Percentiles rank a stretch among this genome's conserved stretches.
Evolutionary conservation across 305 asterid species (phyloP).

Genomic region (Salvia sclarea): DNA sequence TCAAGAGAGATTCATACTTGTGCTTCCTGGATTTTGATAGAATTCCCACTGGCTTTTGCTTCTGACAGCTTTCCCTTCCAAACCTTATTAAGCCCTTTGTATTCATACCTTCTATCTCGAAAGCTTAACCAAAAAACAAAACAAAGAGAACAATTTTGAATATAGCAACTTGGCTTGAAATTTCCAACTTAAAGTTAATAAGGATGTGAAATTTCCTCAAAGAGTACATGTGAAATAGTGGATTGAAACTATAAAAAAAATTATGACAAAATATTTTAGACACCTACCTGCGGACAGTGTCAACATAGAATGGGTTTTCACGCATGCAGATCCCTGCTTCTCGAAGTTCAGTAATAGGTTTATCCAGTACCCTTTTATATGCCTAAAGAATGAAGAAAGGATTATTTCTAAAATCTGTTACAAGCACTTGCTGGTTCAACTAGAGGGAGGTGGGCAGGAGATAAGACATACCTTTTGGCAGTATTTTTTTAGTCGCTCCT

Average conservation of each 20-base stretch:
- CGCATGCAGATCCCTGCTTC: slow-evolving; percentile 99
- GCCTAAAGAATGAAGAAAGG: slow-evolving; percentile 55
- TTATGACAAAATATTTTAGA: slow-evolving; percentile 25
- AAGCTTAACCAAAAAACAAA: slow-evolving; percentile 50
- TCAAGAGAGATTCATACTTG: slow-evolving; percentile 56
- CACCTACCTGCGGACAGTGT: slow-evolving; percentile 93
- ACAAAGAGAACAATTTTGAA: slow-evolving; percentile 25
- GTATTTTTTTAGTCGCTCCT: slow-evolving; percentile 93
- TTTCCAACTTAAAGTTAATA: slow-evolving; percentile 16
- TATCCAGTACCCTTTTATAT: slow-evolving; percentile 87
- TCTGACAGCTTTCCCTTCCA: slow-evolving; percentile 97
- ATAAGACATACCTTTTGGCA: slow-evolving; percentile 77
- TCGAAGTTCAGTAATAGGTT: slow-evolving; percentile 93
- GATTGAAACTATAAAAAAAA: slow-evolving; percentile 21
- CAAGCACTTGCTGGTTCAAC: slow-evolving; percentile 25
- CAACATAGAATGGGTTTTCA: slow-evolving; percentile 97
- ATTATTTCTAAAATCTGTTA: slow-evolving; percentile 18
- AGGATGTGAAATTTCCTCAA: slow-evolving; percentile 22
- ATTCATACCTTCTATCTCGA: slow-evolving; percentile 98
- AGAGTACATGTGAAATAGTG: slow-evolving; percentile 11
- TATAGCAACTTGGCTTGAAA: slow-evolving; percentile 28
- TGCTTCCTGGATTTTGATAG: slow-evolving; percentile 96
- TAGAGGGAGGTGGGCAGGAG: slow-evolving; percentile 28
- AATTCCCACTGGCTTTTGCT: slow-evolving; percentile 93
- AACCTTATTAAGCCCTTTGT: slow-evolving; percentile 94